phyloP scores from a whole-genome alignment of 176 grass and related monocot species.

The Juncus inflexus region DNA sequence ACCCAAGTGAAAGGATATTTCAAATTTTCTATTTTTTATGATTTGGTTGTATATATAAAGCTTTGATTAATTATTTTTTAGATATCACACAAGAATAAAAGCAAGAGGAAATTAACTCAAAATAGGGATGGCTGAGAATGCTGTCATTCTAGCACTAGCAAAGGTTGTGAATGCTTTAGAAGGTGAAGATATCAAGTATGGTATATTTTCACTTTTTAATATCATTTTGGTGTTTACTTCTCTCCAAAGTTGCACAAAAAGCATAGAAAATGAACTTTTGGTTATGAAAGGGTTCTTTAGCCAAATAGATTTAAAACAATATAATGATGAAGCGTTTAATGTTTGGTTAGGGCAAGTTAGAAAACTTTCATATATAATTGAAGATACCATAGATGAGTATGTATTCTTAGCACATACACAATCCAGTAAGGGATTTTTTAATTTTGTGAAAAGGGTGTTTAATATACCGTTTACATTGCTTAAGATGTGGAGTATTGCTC shows the following conservation, averaged over 20 bases:
- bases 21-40: too few relatives aligned
- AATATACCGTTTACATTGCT: neutral
- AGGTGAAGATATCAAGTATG: too few relatives aligned
- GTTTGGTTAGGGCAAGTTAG: slow-evolving; percentile 30
- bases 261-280: slow-evolving; percentile 27
- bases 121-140: neutral
- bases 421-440: neutral
- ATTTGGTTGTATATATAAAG: too few relatives aligned
- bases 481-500: neutral
- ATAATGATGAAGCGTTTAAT: slow-evolving; percentile 17
- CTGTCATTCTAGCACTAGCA: too few relatives aligned
- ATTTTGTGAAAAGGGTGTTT: neutral
- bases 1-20: too few relatives aligned
- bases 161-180: too few relatives aligned
- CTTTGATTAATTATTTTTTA: too few relatives aligned
- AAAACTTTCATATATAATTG: slow-evolving; percentile 29
- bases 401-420: neutral
- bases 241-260: slow-evolving; percentile 2
- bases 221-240: too few relatives aligned
- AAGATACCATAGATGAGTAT: slow-evolving; percentile 34
- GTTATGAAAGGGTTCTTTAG: slow-evolving; percentile 31
- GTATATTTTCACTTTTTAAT: too few relatives aligned
- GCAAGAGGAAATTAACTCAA: too few relatives aligned
- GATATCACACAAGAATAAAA: too few relatives aligned
- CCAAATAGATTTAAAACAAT: neutral